Base-by-base conservation (phyloP, 2,329 filamentous ascomycete species). In the Microcera coccophila region DNA sequence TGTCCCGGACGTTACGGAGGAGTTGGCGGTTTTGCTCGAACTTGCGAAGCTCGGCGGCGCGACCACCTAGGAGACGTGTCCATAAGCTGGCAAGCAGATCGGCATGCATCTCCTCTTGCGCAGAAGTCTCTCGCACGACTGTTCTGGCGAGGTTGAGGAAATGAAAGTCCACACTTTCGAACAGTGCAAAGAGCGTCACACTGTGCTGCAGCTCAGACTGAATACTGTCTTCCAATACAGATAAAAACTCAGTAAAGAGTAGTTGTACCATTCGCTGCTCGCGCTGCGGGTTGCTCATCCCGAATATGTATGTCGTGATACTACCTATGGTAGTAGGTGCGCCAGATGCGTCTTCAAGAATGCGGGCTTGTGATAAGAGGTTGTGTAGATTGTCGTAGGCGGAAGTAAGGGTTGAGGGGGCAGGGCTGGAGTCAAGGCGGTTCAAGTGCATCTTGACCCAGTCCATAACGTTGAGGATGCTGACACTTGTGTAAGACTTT, bases 381-480 rank as follows among this genome's bases (percentile, higher is more conserved):
- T 79, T 83, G 71, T 95, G 87, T 36, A 95, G 72, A 62, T 94
- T 95, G 64, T 89, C 86, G 62, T 90, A 89, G 33, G 85, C 79
- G 11, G 81, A 81, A 15, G 84, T 79, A 17, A 94, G 69, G 2
- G 62, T 62, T 4, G 63, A 67, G 24, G 81, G 76, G 1, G 78
- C 75, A 5, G 82, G 79, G 16, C 77, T 69, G 17, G 74, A 73
- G 48, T 81, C 78, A 43, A 93, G 71, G 35, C 82, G 82, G 47
- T 82, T 75, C 12, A 97, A 79, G 64, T 96, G 90, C 52, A 90
- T 82, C 60, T 85, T 85, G 12, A 89, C 87, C 91, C 91, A 96
- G 62, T 95, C 89, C 90, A 97, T 96, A 39, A 94, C 89, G 47
- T 93, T 85, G 26, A 97, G 76, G 53, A 96, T 95, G 47, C 85